phyloP scores from a whole-genome alignment of 108 stramenopile species.

The Stephanodiscus minutulus region DNA sequence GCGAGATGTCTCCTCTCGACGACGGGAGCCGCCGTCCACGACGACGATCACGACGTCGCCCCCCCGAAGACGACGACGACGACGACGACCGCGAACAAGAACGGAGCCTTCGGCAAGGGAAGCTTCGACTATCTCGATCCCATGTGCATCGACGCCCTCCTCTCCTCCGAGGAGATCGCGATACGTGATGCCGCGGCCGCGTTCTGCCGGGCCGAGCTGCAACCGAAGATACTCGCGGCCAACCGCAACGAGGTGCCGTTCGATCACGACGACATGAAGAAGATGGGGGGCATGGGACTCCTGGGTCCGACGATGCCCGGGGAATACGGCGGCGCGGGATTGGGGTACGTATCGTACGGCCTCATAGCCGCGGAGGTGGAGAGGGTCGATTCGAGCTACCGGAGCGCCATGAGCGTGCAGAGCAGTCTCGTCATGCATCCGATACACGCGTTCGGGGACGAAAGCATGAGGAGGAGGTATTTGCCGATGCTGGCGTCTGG shows the following conservation, averaged over 20 bases:
- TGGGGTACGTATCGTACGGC: constrained; percentile 91
- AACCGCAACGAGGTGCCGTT: constrained; percentile 86
- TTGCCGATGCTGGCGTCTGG: constrained; percentile 87
- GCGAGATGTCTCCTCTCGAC: too few relatives aligned
- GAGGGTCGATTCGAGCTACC: constrained; percentile 87
- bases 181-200: constrained; percentile 62
- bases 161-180: constrained; percentile 35
- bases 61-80: constrained; percentile 7
- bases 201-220: constrained; percentile 84
- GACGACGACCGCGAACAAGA: constrained; percentile 18
- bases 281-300: constrained; percentile 90
- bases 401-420: constrained; percentile 94
- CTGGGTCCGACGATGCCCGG: constrained; percentile 88
- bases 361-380: constrained; percentile 89
- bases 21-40: too few relatives aligned
- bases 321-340: constrained; percentile 83
- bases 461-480: constrained; percentile 83
- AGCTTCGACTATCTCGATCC: constrained; percentile 41
- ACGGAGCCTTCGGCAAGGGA: constrained; percentile 35
- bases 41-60: too few relatives aligned
- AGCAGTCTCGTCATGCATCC: constrained; percentile 95
- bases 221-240: constrained; percentile 76
- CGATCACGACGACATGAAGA: constrained; percentile 72
- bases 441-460: constrained; percentile 90
- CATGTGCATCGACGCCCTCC: constrained; percentile 22